These are phyloP conservation scores for Penicillium nordicum DNA, from an alignment of 2,329 filamentous ascomycete genomes.

Conservation along the genomic window DNA sequence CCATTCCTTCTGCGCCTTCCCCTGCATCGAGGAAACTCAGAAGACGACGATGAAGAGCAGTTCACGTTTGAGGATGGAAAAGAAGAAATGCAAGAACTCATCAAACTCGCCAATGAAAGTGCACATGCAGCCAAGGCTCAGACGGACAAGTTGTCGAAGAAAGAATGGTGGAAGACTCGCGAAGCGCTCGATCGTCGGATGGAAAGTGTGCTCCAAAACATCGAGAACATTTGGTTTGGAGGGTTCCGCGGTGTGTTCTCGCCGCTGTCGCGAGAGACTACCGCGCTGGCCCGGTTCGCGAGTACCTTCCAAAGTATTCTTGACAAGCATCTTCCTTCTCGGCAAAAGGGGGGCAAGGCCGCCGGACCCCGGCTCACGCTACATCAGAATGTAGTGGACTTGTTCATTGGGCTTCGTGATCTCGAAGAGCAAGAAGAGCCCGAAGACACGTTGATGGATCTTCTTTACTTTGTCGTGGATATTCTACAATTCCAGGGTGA, in stretches of 20 bases:
- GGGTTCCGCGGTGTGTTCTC: slow-evolving; percentile 95
- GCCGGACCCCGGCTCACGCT: slow-evolving; percentile 52
- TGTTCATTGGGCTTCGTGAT: slow-evolving; percentile 83
- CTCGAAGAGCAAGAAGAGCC: slow-evolving; percentile 68
- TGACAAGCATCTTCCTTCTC: slow-evolving; percentile 80
- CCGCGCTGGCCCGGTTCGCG: slow-evolving; percentile 71
- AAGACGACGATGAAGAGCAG: slow-evolving; percentile 70
- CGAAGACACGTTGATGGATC: slow-evolving; percentile 84
- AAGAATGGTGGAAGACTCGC: slow-evolving; percentile 85
- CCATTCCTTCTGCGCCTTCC: slow-evolving; percentile 87
- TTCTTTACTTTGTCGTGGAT: slow-evolving; percentile 94
- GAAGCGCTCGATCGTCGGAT: slow-evolving; percentile 75
- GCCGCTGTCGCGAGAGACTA: slow-evolving; percentile 60
- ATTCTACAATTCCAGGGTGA: slow-evolving; percentile 96
- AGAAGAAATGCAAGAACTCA: slow-evolving; percentile 76
- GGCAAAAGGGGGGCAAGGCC: slow-evolving; percentile 58
- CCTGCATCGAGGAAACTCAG: slow-evolving; percentile 73
- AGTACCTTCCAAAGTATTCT: slow-evolving; percentile 74
- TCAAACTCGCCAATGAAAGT: slow-evolving; percentile 74
- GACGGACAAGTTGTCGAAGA: slow-evolving; percentile 69
- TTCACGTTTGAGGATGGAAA: slow-evolving; percentile 82
- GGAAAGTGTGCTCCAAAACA: slow-evolving; percentile 72
- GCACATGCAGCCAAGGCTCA: slow-evolving; percentile 73
- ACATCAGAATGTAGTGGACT: slow-evolving; percentile 69
- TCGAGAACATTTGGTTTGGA: slow-evolving; percentile 91